phyloP scores from a whole-genome alignment of 2,329 filamentous ascomycete genomes.

The Hypoxylon sp. region DNA sequence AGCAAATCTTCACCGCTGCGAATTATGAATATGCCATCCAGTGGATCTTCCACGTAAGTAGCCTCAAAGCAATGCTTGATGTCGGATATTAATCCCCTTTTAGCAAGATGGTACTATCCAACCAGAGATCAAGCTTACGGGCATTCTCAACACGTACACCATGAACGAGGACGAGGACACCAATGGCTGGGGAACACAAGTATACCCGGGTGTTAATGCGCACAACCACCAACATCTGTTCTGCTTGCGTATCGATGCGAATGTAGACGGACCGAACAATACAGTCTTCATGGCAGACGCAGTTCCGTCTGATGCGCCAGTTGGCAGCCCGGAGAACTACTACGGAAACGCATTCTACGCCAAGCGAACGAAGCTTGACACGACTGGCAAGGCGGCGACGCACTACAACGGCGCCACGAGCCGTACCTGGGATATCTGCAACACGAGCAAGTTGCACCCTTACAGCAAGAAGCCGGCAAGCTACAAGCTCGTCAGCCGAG shows the following conservation, averaged over 20 bases:
- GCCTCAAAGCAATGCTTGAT: neutral
- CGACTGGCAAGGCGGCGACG: slow-evolving; percentile 71
- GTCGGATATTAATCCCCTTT: slow-evolving; percentile 29
- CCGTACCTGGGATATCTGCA: slow-evolving; percentile 90
- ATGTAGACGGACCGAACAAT: slow-evolving; percentile 85
- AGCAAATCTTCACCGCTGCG: slow-evolving; percentile 92
- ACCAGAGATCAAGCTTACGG: slow-evolving; percentile 89
- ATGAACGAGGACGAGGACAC: slow-evolving; percentile 84
- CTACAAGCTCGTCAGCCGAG: slow-evolving; percentile 90
- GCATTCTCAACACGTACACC: slow-evolving; percentile 90
- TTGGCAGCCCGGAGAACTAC: slow-evolving; percentile 82
- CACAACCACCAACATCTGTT: slow-evolving; percentile 98
- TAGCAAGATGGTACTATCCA: slow-evolving; percentile 88
- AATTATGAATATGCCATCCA: slow-evolving; percentile 89
- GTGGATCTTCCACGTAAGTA: slow-evolving; percentile 79
- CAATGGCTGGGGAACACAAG: slow-evolving; percentile 88
- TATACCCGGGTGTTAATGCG: slow-evolving; percentile 89
- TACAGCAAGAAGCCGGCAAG: slow-evolving; percentile 84
- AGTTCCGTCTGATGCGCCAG: slow-evolving; percentile 72
- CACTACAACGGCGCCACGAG: slow-evolving; percentile 84
- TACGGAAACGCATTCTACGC: slow-evolving; percentile 93
- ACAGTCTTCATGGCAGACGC: slow-evolving; percentile 87
- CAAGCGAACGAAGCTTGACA: slow-evolving; percentile 81
- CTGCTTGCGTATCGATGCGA: slow-evolving; percentile 86
- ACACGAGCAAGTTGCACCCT: slow-evolving; percentile 83